A percentile compares a stretch with the other conserved stretches of the same genome.
Conservation (phyloP, 1,284 basidiomycete genomes). For the Uromyces viciae-fabae region DNA sequence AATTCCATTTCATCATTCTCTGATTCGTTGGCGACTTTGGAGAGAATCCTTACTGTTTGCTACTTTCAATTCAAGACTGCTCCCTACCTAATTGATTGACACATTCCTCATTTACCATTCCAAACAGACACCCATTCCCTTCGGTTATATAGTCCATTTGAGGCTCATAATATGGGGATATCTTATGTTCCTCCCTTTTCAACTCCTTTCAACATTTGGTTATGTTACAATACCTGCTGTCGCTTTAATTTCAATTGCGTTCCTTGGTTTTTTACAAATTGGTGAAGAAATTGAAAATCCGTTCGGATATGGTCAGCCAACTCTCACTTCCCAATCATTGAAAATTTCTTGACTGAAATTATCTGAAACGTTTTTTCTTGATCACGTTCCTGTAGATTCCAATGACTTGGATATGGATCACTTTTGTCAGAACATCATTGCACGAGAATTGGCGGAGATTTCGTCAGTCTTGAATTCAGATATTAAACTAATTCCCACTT, state of each 20-base stretch:
- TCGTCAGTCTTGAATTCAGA: not conserved
- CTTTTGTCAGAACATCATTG: constrained; percentile 41
- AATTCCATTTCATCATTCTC: constrained; percentile 10
- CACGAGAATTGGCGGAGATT: constrained; percentile 24
- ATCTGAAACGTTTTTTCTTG: not conserved
- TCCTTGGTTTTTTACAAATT: constrained; percentile 34
- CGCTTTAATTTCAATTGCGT: constrained; percentile 24
- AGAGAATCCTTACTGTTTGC: constrained; percentile 34
- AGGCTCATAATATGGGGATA: constrained; percentile 40
- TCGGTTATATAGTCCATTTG: constrained; percentile 41
- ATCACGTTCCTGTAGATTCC: not conserved
- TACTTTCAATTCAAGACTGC: not conserved
- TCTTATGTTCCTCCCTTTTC: constrained; percentile 34
- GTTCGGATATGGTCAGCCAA: constrained; percentile 33
- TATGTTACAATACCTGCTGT: constrained; percentile 33
- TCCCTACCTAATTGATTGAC: not conserved
- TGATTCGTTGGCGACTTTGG: constrained; percentile 25
- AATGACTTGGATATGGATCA: constrained; percentile 45
- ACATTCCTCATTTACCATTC: not conserved
- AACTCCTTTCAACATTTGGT: constrained; percentile 26
- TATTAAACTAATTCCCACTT: not conserved
- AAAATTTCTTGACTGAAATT: not conserved
- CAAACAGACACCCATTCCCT: constrained; percentile 34
- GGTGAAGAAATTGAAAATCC: constrained; percentile 44
- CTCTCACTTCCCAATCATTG: not conserved